Percentiles rank a stretch among this genome's conserved stretches.
phyloP scores from a whole-genome alignment of 352 stramenopile genomes.

The Phytophthora chlamydospora region DNA sequence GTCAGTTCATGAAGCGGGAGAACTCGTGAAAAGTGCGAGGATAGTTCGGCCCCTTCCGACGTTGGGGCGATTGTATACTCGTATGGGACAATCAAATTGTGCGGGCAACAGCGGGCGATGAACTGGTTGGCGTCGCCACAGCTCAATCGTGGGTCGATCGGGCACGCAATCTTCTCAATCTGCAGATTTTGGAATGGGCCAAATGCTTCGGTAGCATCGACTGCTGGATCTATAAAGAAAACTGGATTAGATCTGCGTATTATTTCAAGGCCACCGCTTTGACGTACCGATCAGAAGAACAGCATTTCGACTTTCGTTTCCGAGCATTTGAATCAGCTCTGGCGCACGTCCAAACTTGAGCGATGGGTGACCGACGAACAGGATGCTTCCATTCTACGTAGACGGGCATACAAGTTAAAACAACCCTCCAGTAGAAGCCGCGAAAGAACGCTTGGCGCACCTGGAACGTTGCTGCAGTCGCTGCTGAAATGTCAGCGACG shows the following conservation, averaged over 20 bases:
- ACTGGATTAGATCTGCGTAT: neutral
- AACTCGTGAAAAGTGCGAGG: conserved; percentile 75
- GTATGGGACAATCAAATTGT: conserved; percentile 68
- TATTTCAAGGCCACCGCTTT: neutral
- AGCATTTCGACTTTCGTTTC: conserved; percentile 65
- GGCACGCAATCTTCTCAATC: conserved; percentile 81
- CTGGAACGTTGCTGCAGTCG: conserved; percentile 59
- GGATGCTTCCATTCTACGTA: conserved; percentile 64
- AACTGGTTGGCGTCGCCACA: conserved; percentile 89
- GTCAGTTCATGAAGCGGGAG: conserved; percentile 79
- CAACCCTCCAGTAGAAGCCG: no score
- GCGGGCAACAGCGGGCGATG: conserved; percentile 76
- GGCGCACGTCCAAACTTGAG: conserved; percentile 62
- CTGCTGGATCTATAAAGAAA: conserved; percentile 51
- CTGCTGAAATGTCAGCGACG: conserved; percentile 46
- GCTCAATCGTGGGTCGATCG: conserved; percentile 79
- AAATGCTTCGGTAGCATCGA: conserved; percentile 61
- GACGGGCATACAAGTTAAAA: no score
- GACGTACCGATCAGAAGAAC: conserved; percentile 73
- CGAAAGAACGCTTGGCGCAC: conserved; percentile 24
- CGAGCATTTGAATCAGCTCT: conserved; percentile 65
- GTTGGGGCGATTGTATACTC: conserved; percentile 54
- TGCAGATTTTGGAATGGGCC: conserved; percentile 57
- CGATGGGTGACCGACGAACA: conserved; percentile 77
- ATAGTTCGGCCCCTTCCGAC: conserved; percentile 32